phyloP scores from a whole-genome alignment of 371 early-diverging fungal genomes.

The Mucor indicus region DNA sequence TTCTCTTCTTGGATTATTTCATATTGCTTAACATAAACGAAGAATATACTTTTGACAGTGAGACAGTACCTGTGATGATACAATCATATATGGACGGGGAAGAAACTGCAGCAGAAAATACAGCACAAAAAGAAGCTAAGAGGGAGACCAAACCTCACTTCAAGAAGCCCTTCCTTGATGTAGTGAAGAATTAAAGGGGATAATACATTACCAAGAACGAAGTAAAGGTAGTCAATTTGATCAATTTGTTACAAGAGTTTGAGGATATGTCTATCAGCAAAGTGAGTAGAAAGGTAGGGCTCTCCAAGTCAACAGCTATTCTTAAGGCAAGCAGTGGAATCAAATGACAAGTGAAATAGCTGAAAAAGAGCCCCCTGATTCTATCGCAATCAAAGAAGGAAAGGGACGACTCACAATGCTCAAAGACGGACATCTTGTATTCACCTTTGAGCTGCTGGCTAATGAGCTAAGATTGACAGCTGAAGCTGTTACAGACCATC shows the following conservation, averaged over 20 bases:
- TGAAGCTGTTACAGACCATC: slow-evolving; percentile 11
- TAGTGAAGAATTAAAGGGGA: slow-evolving; percentile 14
- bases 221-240: slow-evolving; percentile 2
- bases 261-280: slow-evolving; percentile 7
- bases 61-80: slow-evolving; percentile 13
- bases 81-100: slow-evolving; percentile 16
- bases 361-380: slow-evolving; percentile 2
- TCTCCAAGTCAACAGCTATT: slow-evolving; percentile 4
- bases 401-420: background rate
- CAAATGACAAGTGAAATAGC: slow-evolving; percentile 3
- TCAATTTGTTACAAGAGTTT: slow-evolving; percentile 8
- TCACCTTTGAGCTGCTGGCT: slow-evolving; percentile 1
- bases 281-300: slow-evolving; percentile 1
- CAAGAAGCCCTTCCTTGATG: slow-evolving; percentile 13
- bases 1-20: slow-evolving; percentile 8
- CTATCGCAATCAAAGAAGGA: background rate
- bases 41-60: slow-evolving; percentile 9
- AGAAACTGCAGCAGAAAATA: slow-evolving; percentile 13
- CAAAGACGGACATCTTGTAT: slow-evolving; percentile 2
- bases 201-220: slow-evolving; percentile 11
- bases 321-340: slow-evolving; percentile 8
- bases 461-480: slow-evolving; percentile 9
- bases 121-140: slow-evolving; percentile 16
- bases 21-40: slow-evolving; percentile 14
- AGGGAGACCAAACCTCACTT: slow-evolving; percentile 15